phyloP scores from a whole-genome alignment of 129 eudicot species.

The Centella asiatica region DNA sequence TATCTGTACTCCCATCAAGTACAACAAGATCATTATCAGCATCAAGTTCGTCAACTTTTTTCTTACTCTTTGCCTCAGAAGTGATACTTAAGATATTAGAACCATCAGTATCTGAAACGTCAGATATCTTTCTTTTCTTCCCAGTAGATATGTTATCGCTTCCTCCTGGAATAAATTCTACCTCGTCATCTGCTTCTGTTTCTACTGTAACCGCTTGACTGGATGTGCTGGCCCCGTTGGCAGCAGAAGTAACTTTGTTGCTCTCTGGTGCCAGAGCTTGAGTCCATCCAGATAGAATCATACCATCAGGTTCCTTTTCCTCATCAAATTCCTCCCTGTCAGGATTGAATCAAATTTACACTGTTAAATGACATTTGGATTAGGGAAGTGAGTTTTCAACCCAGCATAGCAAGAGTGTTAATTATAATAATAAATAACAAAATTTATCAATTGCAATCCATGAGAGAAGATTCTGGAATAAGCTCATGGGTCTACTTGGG shows the following conservation, averaged over 20 bases:
- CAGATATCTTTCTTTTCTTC: constrained; percentile 74
- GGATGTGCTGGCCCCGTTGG: constrained; percentile 68
- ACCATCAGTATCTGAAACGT: constrained; percentile 22
- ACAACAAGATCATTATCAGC: constrained; percentile 32
- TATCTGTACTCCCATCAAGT: constrained; percentile 36
- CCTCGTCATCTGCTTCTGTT: constrained; percentile 43
- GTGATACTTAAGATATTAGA: not conserved
- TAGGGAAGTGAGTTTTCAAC: too few relatives aligned
- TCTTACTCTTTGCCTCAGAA: constrained; percentile 36
- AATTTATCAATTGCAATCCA: too few relatives aligned
- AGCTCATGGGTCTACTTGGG: too few relatives aligned
- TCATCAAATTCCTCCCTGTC: constrained; percentile 95
- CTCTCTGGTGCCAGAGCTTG: constrained; percentile 44
- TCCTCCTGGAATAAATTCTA: constrained; percentile 30
- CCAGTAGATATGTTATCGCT: constrained; percentile 25
- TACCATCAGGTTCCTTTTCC: constrained; percentile 92
- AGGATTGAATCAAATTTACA: not conserved
- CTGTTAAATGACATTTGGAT: too few relatives aligned
- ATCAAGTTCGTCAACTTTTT: constrained; percentile 32
- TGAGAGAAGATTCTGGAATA: too few relatives aligned
- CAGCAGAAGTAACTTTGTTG: constrained; percentile 21
- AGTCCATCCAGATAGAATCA: constrained; percentile 94
- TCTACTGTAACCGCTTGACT: constrained; percentile 21
- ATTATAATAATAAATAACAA: too few relatives aligned
- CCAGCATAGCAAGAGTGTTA: too few relatives aligned